phyloP scores from a whole-genome alignment of 192 early-diverging fungal genomes.

The Entomortierella lignicola region DNA sequence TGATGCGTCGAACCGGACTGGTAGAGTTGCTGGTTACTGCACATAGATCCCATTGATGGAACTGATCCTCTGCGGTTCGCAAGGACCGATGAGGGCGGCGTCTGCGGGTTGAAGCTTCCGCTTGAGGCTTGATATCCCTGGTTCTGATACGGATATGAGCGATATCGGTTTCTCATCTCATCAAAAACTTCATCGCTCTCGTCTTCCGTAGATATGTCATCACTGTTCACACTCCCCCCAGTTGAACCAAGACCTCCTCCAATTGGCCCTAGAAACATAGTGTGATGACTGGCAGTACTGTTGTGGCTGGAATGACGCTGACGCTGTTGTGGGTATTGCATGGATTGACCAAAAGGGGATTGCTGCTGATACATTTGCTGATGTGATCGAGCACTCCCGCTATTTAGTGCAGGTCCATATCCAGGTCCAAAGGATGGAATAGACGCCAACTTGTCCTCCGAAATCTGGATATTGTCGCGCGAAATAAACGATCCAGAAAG shows the following conservation, averaged over 20 bases:
- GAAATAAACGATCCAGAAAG: conserved; percentile 30
- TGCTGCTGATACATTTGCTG: conserved; percentile 44
- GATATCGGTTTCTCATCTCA: conserved; percentile 29
- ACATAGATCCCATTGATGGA: conserved; percentile 50
- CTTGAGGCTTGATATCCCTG: conserved; percentile 4
- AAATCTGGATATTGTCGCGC: conserved; percentile 26
- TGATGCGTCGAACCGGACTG: conserved; percentile 16
- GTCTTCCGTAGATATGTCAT: conserved; percentile 50
- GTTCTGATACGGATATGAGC: conserved; percentile 15
- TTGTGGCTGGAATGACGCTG: conserved; percentile 53
- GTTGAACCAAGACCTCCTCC: conserved; percentile 40
- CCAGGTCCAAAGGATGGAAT: conserved; percentile 33
- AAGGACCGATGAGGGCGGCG: conserved; percentile 2
- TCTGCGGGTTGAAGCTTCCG: conserved; percentile 3
- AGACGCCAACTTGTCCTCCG: conserved; percentile 36
- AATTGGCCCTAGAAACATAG: conserved; percentile 47
- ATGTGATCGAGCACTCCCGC: conserved; percentile 15
- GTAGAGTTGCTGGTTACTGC: conserved; percentile 47
- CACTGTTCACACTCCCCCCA: conserved; percentile 42
- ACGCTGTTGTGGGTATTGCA: conserved; percentile 39
- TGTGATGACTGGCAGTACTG: conserved; percentile 46
- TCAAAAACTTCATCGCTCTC: conserved; percentile 50
- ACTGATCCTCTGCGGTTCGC: conserved; percentile 41
- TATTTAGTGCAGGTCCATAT: conserved; percentile 44
- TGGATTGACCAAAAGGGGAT: conserved; percentile 8